These are phyloP conservation scores for Sugiyamaella pinicola DNA, from an alignment of 1,139 yeast genomes.

Conservation along the genomic window DNA sequence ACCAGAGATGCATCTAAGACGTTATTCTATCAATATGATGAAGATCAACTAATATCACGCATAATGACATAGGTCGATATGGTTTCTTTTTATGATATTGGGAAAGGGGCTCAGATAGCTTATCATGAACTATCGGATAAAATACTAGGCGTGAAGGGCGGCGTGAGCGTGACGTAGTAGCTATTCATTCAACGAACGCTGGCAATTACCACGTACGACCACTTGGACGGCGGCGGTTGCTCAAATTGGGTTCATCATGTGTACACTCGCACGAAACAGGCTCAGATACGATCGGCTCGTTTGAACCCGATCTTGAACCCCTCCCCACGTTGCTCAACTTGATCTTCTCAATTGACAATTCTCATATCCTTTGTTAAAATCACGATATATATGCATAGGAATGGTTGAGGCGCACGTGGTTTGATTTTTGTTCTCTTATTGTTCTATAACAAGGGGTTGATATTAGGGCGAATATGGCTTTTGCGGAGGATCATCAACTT, in stretches of 20 bases:
- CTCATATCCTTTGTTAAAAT: no score
- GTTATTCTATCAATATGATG: conserved; percentile 4
- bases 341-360: conserved; percentile 9
- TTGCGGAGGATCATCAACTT: conserved; percentile 14
- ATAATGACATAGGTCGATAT: conserved; percentile 11
- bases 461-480: not conserved
- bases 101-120: no score
- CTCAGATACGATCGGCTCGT: not conserved
- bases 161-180: no score
- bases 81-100: no score
- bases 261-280: not conserved
- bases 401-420: conserved; percentile 1
- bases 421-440: not conserved
- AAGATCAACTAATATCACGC: conserved; percentile 16
- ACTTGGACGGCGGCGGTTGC: no score
- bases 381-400: no score
- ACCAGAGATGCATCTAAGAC: not conserved
- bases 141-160: no score
- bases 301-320: conserved; percentile 1
- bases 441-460: conserved; percentile 1
- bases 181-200: no score
- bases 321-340: conserved; percentile 4
- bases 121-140: no score
- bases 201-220: no score
- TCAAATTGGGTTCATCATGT: not conserved